Base-by-base conservation (phyloP, 108 stramenopile genomes). In the Craspedostauros australis region DNA sequence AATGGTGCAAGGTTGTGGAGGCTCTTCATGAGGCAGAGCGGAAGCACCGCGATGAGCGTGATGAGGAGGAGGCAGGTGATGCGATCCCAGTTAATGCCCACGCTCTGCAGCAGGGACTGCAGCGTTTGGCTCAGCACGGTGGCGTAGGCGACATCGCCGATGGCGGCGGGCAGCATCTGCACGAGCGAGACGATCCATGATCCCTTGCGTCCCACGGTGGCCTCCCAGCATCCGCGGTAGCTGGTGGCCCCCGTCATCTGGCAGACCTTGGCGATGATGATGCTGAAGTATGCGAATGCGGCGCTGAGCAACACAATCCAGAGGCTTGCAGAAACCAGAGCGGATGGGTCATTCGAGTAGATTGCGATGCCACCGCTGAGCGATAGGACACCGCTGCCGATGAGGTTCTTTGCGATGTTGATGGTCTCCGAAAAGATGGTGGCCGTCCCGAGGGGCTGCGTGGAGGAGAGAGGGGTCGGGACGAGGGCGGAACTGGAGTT, bases 91-190 rank as follows among this genome's bases (percentile, higher is more conserved):
- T 59, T 28, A 31, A 73, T 39, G 29, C 66, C 75, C 39, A 68
- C 44, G 24, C 66, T 75, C 31, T 41, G 20, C 12, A 61, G 54
- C 5, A 91, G 64, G 0, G 80, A 73, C 24, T 41, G 44, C n/a
- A 64, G 51, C 4, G 81, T 84, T 47, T 93, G 85, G 20, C 84
- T 88, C 30, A 95, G 75, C 66, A 93, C 92, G 60, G 91, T 77
- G 27, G 80, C 73, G 37, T 76, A 79, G 12, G 77, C 77, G 20
- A 79, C 37, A 49, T 74, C 72, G 12, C 61, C 75, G 2, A 74
- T 32, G 6, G 51, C 70, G 15, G 80, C 60, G 40, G 64, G 76
- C 15, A 74, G 39, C 40, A 58, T 73, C 12, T 62, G 50, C 5
- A 60, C 45, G 9, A 67, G n/a, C 15, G 66, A 44, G 1, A 76